Evolutionary conservation across 139 green algal genomes (phyloP).

Genomic region (Chlorella sp.): DNA sequence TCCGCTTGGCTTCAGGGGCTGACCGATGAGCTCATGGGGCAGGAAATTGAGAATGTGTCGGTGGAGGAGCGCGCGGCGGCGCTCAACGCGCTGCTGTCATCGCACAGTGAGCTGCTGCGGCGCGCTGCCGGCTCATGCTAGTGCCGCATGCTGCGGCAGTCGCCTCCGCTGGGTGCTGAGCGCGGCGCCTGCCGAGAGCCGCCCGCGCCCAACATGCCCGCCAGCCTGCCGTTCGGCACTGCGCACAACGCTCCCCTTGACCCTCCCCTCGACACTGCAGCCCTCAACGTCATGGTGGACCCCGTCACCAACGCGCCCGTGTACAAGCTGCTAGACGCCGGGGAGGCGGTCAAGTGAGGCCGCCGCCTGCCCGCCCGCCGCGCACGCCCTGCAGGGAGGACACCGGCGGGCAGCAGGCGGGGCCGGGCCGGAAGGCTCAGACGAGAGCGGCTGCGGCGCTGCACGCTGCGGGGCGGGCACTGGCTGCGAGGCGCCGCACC

Average conservation of each 20-base stretch:
- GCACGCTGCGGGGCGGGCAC: neutral
- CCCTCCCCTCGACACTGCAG: neutral
- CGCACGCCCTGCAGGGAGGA: too few species aligned
- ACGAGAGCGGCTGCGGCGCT: neutral
- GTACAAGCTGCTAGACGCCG: constrained; percentile 22
- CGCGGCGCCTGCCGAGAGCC: too few species aligned
- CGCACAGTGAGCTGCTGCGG: constrained; percentile 32
- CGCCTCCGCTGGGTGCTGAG: neutral
- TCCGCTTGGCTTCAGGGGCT: too few species aligned
- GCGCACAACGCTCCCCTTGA: neutral
- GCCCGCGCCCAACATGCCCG: neutral
- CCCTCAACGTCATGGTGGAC: neutral
- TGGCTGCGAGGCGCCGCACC: neutral
- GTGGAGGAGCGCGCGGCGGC: constrained; percentile 33
- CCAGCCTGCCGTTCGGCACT: neutral
- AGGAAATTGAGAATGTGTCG: too few species aligned
- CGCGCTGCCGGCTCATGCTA: neutral
- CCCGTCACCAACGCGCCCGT: constrained; percentile 16
- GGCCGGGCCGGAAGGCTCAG: neutral
- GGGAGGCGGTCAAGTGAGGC: constrained; percentile 42
- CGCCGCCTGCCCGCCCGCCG: too few species aligned
- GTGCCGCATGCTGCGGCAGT: neutral
- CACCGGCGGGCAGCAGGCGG: too few species aligned
- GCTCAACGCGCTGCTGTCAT: constrained; percentile 45
- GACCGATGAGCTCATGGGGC: too few species aligned